Evolutionary conservation across 495 filamentous ascomycete genomes (phyloP).

Genomic region (Cudoniella acicularis): DNA sequence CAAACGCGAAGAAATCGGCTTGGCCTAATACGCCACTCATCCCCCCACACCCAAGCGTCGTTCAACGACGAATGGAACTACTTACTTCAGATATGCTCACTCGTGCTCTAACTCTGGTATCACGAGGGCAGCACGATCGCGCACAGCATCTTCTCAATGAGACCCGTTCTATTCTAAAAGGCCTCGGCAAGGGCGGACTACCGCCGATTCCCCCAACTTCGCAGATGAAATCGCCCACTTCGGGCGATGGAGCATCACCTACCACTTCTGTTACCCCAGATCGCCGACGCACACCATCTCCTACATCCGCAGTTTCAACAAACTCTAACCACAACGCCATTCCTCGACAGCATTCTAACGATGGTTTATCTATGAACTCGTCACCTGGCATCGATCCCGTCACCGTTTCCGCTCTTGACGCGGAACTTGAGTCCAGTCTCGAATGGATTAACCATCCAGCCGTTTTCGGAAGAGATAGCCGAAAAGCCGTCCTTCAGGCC

Average conservation of each 20-base stretch:
- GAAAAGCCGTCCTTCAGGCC: constrained; percentile 93
- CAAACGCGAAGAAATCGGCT: constrained; percentile 53
- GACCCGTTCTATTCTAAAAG: constrained; percentile 92
- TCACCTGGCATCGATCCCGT: constrained; percentile 63
- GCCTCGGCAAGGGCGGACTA: constrained; percentile 89
- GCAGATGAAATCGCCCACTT: constrained; percentile 24
- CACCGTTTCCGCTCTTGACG: constrained; percentile 83
- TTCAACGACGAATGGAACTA: constrained; percentile 96
- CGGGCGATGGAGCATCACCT: constrained; percentile 19
- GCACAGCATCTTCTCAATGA: constrained; percentile 88
- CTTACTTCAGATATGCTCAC: constrained; percentile 98
- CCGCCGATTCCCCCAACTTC: constrained; percentile 71
- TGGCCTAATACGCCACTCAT: constrained; percentile 74
- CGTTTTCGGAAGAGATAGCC: constrained; percentile 89
- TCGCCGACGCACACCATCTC: constrained; percentile 41
- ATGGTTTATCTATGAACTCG: constrained; percentile 37
- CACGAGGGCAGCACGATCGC: constrained; percentile 86
- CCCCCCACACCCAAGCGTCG: constrained; percentile 90
- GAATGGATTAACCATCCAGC: constrained; percentile 99
- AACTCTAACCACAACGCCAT: constrained; percentile 28
- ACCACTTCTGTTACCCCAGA: constrained; percentile 26
- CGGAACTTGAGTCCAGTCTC: constrained; percentile 86
- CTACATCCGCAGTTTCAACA: constrained; percentile 44
- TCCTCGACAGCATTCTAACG: constrained; percentile 28
- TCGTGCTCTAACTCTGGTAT: constrained; percentile 84